Percentiles rank a stretch among this genome's conserved stretches.
These are phyloP conservation scores for Ceratobasidium theobromae DNA, from an alignment of 1,284 basidiomycete species.

Conservation along the genomic window DNA sequence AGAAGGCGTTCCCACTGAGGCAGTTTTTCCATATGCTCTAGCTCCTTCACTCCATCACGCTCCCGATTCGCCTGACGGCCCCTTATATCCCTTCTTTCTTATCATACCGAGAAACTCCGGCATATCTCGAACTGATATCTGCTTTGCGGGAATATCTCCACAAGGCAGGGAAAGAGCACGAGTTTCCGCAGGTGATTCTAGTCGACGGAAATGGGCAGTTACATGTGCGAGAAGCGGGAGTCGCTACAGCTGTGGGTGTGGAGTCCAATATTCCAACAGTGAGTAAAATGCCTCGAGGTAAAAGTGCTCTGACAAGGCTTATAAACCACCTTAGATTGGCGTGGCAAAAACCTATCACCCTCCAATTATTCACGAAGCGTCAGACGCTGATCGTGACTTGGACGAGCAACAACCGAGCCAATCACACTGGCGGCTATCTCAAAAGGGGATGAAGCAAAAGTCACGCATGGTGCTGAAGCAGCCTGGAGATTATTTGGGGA, in stretches of 20 bases:
- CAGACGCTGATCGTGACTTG: not conserved
- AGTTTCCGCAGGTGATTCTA: constrained; percentile 40
- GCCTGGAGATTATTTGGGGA: constrained; percentile 39
- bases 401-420: no score
- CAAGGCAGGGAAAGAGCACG: constrained; percentile 18
- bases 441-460: constrained; percentile 40
- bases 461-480: constrained; percentile 34
- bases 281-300: constrained; percentile 29
- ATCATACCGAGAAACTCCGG: constrained; percentile 41
- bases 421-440: constrained; percentile 36
- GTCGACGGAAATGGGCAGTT: constrained; percentile 43
- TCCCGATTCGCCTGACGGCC: constrained; percentile 35
- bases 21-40: constrained; percentile 28
- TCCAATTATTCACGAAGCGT: constrained; percentile 13
- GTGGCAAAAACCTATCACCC: constrained; percentile 42
- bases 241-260: constrained; percentile 40
- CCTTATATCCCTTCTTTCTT: constrained; percentile 43
- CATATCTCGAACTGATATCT: constrained; percentile 38
- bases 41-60: constrained; percentile 37
- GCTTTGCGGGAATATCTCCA: constrained; percentile 31
- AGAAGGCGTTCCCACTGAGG: not conserved
- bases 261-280: constrained; percentile 39
- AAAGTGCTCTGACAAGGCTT: not conserved
- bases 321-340: constrained; percentile 15
- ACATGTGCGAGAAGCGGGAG: constrained; percentile 41